These are phyloP conservation scores for Erysimum cheiranthoides DNA, from an alignment of 345 rosid species.

Conservation along the genomic window DNA sequence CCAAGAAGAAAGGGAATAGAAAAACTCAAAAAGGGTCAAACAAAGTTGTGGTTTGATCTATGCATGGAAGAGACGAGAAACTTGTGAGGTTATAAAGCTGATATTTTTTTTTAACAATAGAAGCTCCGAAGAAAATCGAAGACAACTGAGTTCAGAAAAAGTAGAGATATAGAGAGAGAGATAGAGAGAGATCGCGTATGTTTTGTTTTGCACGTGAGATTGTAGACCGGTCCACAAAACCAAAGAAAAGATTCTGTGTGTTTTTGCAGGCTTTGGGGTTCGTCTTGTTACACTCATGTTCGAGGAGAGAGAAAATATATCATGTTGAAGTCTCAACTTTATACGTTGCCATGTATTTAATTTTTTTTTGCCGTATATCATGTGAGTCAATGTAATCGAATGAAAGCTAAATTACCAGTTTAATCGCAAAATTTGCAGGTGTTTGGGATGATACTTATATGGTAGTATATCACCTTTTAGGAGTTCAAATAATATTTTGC, in stretches of 20 bases:
- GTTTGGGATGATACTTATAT: slow-evolving; percentile 7
- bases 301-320: slow-evolving; percentile 37
- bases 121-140: slow-evolving; percentile 31
- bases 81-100: slow-evolving; percentile 37
- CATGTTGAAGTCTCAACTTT: slow-evolving; percentile 34
- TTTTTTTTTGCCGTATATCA: slow-evolving; percentile 34
- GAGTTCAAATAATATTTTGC: slow-evolving; percentile 33
- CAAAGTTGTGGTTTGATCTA: slow-evolving; percentile 33
- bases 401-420: neutral
- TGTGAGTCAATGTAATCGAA: slow-evolving; percentile 25
- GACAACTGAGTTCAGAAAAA: slow-evolving; percentile 26
- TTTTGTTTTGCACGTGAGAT: slow-evolving; percentile 50
- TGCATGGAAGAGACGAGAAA: slow-evolving; percentile 41
- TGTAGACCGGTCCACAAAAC: slow-evolving; percentile 48
- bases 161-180: slow-evolving; percentile 8
- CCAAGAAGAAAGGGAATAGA: slow-evolving; percentile 33
- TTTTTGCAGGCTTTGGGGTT: slow-evolving; percentile 48
- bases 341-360: slow-evolving; percentile 31
- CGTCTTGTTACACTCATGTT: slow-evolving; percentile 50
- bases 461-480: neutral
- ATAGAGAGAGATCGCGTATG: slow-evolving; percentile 27
- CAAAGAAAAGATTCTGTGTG: slow-evolving; percentile 49
- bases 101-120: neutral
- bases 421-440: neutral
- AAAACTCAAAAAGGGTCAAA: slow-evolving; percentile 12